Conservation (phyloP, 805 yeast species). For the Hanseniaspora clermontiae region DNA sequence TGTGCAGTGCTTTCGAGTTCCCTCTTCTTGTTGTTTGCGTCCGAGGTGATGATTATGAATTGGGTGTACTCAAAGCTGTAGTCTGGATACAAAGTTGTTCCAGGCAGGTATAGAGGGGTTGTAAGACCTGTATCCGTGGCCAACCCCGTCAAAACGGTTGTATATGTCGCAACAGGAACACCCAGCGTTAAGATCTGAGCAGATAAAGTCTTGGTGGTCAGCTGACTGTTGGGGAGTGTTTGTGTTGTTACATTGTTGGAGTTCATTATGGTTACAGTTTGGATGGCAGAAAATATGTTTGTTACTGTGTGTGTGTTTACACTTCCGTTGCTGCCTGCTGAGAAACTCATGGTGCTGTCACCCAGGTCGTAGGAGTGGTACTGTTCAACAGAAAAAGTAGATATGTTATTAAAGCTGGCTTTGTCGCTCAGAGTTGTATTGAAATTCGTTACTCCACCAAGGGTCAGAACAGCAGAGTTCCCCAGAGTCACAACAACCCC, state of each 20-base stretch:
- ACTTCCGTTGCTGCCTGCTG: background rate
- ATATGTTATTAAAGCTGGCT: background rate
- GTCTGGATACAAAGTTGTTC: constrained; percentile 5
- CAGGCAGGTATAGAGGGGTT: constrained; percentile 1
- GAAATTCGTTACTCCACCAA: background rate
- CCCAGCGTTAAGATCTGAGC: constrained; percentile 10
- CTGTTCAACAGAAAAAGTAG: background rate
- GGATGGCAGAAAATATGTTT: constrained; percentile 3
- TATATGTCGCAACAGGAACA: constrained; percentile 7
- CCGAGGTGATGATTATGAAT: constrained; percentile 1
- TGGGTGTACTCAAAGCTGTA: constrained; percentile 6
- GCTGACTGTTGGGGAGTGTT: constrained; percentile 12
- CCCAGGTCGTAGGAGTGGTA: background rate
- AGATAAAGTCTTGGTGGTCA: constrained; percentile 9
- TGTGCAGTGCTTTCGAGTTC: background rate
- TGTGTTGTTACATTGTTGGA: constrained; percentile 7
- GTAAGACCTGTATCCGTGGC: background rate
- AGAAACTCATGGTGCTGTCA: too few species aligned
- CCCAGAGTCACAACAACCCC: background rate
- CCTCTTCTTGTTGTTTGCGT: background rate
- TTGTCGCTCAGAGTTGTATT: background rate
- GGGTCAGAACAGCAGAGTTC: background rate
- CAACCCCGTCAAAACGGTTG: background rate
- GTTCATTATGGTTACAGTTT: constrained; percentile 6
- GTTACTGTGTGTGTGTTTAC: constrained; percentile 7